Percentiles rank a stretch among this genome's conserved stretches.
These are phyloP conservation scores for Ramularia collo-cygni DNA, from an alignment of 2,329 filamentous ascomycete genomes.

Conservation along the genomic window DNA sequence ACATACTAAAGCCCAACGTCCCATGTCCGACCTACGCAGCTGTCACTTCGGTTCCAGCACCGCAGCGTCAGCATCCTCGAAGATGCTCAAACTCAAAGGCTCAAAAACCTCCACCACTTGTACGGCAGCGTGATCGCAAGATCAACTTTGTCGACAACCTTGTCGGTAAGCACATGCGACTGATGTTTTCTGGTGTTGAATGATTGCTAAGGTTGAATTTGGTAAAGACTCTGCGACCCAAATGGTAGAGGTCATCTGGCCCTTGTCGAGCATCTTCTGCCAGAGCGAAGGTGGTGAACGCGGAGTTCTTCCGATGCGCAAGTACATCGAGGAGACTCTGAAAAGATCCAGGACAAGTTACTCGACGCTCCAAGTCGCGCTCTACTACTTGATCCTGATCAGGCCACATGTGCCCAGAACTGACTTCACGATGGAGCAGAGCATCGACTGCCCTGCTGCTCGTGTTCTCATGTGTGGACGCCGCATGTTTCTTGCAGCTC, in stretches of 20 bases:
- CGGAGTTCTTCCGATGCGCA: conserved; percentile 79
- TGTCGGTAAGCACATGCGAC: conserved; percentile 67
- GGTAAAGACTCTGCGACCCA: conserved; percentile 85
- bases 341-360: conserved; percentile 93
- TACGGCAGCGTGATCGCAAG: conserved; percentile 86
- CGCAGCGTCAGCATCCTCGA: conserved; percentile 58
- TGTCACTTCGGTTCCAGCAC: conserved; percentile 47
- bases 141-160: conserved; percentile 93
- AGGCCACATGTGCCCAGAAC: conserved; percentile 78
- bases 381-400: conserved; percentile 94
- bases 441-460: conserved; percentile 61
- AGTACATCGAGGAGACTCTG: conserved; percentile 95
- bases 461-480: conserved; percentile 90
- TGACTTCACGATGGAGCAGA: conserved; percentile 82
- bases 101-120: conserved; percentile 64
- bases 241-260: conserved; percentile 97
- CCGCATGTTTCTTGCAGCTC: conserved; percentile 90
- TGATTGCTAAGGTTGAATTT: conserved; percentile 10
- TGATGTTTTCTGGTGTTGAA: not conserved
- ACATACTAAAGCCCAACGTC: conserved; percentile 10
- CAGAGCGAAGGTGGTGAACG: conserved; percentile 64
- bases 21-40: conserved; percentile 27
- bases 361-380: conserved; percentile 89
- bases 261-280: conserved; percentile 73
- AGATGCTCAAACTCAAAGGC: conserved; percentile 50